Base-by-base conservation (phyloP, 1,139 yeast genomes). In the Kurtzmaniella natalensis region DNA sequence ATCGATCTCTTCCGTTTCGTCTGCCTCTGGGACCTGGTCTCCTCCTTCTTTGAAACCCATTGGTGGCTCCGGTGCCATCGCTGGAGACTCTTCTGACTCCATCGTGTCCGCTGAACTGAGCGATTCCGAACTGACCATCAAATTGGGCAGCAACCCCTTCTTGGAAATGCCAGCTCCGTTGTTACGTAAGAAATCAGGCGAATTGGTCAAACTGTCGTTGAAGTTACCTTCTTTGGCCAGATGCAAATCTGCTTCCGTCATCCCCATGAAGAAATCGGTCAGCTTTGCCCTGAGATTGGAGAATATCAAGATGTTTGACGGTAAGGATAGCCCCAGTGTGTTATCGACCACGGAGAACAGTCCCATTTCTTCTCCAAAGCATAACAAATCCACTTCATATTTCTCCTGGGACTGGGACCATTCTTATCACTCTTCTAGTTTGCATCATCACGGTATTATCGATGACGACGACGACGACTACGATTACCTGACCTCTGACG, bases 241-340 rank as follows among this genome's bases (percentile, higher is more conserved):
- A 28, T 51, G 58, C 28, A 44, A 53, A 40, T 58, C 65, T 8
- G 47, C 64, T 4, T 40, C 47, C 31, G 41, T 42, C 21, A 36
- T 53, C n/a, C 40, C 48, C 5, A 37, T 48, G n/a, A 43, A 42
- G 17, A 64, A 64, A 40, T 52, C 60, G 4, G 71, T 64, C 15
- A 44, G 68, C 18, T 64, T 64, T 50, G 70, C 70, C 3, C 43
- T 59, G 18, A 44, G 63, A 25, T 51, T 64, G 34, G 59, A 59
- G 25, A 61, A 64, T 33, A 54, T 67, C 42, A 64, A 63, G 45
- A 58, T 56, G 56, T 68, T 68, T 46, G 63, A 66, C 40, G 72
- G 70, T 3, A 48, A 48, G n/a, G 71, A 64, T 31, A 55, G 65
- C 30, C 73, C 73, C 1, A 48, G 59, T 13, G 48, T 61, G 2